These are phyloP conservation scores for Warburgia ugandensis DNA, from an alignment of 164 flowering plant genomes.

Conservation along the genomic window DNA sequence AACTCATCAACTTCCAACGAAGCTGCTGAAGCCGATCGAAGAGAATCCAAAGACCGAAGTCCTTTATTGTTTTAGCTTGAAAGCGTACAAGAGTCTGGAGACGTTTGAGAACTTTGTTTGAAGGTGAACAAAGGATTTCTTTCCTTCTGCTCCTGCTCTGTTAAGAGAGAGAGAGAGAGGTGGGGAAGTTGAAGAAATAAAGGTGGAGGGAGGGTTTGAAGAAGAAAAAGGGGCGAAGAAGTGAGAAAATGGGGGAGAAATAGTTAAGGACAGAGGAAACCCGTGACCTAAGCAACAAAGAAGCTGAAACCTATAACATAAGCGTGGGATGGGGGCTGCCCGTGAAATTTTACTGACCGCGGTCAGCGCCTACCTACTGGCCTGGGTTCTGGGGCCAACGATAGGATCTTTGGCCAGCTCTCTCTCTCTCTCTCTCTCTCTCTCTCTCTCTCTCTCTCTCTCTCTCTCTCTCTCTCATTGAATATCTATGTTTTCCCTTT, in stretches of 20 bases:
- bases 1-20: too few species aligned
- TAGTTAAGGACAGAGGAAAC: constrained; percentile 10
- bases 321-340: constrained; percentile 26
- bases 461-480: constrained; percentile 54
- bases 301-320: background rate
- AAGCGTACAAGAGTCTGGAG: too few species aligned
- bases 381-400: constrained; percentile 51
- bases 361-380: constrained; percentile 49
- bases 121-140: too few species aligned
- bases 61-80: too few species aligned
- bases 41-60: too few species aligned
- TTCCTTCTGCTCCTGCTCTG: too few species aligned
- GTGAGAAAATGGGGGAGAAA: constrained; percentile 6
- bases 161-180: background rate
- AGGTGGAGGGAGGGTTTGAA: background rate
- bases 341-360: constrained; percentile 28
- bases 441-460: background rate
- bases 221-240: constrained; percentile 5
- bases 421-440: background rate
- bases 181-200: background rate
- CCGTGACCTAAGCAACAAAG: constrained; percentile 18
- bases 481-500: too few species aligned
- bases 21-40: too few species aligned
- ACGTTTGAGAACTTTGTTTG: too few species aligned
- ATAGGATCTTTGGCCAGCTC: constrained; percentile 21